Base-by-base conservation (phyloP, 1,139 yeast species). In the Geotrichum siamense region DNA sequence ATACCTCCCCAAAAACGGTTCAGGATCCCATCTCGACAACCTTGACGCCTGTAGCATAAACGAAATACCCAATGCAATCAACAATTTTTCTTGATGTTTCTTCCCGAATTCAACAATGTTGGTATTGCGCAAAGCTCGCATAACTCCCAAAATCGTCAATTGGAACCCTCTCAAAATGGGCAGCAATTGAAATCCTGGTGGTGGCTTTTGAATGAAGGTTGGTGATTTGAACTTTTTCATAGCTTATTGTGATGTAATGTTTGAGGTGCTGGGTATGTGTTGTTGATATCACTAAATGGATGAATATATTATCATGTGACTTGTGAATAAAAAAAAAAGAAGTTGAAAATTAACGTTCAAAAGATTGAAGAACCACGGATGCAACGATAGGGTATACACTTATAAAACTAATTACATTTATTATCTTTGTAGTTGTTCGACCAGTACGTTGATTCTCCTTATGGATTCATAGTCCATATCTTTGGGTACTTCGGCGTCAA, bases 81-180 rank as follows among this genome's bases (percentile, higher is more conserved):
- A 38, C 0, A 71, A 72, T 48, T 62, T 64, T 27, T 56, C 49
- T 48, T 66, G 67, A 56, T 63, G 66, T 22, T 60, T 59, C 4
- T 62, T 55, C 31, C 13, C 16, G 6, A 33, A 16, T 25, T 33
- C n/a, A 4, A 9, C n/a, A 5, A 68, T 50, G 19, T 61, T 60
- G 1, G 75, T 75, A 53, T 75, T 74, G 10, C 68, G 70, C 22
- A 74, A 57, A 1, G 76, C 71, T 29, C 79, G 55, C 50, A 69
- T 72, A 1, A 68, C 66, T 2, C 80, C 78, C 5, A 74, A 59
- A 5, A 72, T 43, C 0, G 77, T 74, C 41, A 77, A 61, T 57
- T 76, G 80, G 23, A 72, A 51, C 0, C 82, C 82, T n/a, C 80
- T 63, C 12, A 72, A 49, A 16, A 76, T 65, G 0, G 78, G 69